These are phyloP conservation scores for Neofusicoccum kwambonambiense DNA, from an alignment of 2,329 filamentous ascomycete genomes.

Conservation along the genomic window DNA sequence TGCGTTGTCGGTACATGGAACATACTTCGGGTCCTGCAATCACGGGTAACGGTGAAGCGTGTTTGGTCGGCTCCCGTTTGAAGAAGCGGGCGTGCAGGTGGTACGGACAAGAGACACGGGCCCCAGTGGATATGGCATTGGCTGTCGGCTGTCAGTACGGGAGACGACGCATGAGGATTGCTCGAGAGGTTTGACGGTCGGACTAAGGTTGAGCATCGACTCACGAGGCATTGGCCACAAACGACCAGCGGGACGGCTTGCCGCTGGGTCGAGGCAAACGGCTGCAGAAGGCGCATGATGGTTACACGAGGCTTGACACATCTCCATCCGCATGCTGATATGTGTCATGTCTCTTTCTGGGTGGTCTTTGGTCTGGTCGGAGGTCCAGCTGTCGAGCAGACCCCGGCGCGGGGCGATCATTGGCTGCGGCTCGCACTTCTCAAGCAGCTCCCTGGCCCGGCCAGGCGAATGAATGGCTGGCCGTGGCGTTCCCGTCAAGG, in stretches of 20 bases:
- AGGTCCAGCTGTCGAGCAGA: neutral
- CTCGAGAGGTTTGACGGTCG: neutral
- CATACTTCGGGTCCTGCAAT: neutral
- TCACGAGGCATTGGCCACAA: conserved; percentile 16
- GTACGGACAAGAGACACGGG: conserved; percentile 9
- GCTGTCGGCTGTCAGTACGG: neutral
- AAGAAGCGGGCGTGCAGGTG: conserved; percentile 1
- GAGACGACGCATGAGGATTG: neutral
- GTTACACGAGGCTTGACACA: conserved; percentile 19
- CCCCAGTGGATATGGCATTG: neutral
- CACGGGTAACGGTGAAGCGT: neutral
- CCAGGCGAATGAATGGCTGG: conserved; percentile 6
- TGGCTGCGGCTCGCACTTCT: conserved; percentile 14
- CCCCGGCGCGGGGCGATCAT: conserved; percentile 13
- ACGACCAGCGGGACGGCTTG: conserved; percentile 10
- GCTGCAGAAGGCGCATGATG: conserved; percentile 18
- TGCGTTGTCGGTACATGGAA: neutral
- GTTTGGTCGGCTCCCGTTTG: neutral
- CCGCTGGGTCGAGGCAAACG: conserved; percentile 13
- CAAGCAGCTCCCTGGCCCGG: conserved; percentile 12
- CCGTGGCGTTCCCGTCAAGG: neutral
- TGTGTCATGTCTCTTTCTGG: conserved; percentile 15
- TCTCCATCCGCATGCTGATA: conserved; percentile 2
- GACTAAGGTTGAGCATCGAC: conserved; percentile 1
- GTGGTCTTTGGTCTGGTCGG: neutral